Conservation (phyloP, 352 stramenopile species). For the Albugo candida region DNA sequence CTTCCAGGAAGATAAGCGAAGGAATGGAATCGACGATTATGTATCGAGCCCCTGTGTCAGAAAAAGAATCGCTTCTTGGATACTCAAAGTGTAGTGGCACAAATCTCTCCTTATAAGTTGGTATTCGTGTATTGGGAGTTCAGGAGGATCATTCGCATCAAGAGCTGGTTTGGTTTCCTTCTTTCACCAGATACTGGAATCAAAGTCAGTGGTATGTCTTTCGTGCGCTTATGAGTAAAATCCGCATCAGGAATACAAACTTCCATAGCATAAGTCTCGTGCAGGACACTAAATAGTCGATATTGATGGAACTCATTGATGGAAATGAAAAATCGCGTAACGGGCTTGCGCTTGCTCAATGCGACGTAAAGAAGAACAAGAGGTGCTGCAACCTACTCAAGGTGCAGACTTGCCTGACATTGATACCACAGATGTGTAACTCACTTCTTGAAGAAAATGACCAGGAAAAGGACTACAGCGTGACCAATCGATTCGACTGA, state of each 20-base stretch:
- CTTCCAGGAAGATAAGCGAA: too few species aligned
- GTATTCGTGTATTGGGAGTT: constrained; percentile 93
- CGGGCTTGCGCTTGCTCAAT: constrained; percentile 60
- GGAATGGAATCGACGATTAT: too few species aligned
- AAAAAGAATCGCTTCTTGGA: neutral
- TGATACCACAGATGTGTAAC: constrained; percentile 22
- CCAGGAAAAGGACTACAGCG: constrained; percentile 85
- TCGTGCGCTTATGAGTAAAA: constrained; percentile 23
- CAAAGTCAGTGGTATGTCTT: constrained; percentile 78
- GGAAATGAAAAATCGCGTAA: constrained; percentile 53
- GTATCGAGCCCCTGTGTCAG: too few species aligned
- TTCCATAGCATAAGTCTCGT: constrained; percentile 1
- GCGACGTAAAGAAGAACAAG: constrained; percentile 52
- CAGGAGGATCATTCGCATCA: constrained; percentile 87
- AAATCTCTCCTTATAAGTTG: constrained; percentile 6
- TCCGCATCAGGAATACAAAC: constrained; percentile 3
- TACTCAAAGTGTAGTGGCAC: too few species aligned
- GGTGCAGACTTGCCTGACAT: neutral
- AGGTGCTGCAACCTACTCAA: constrained; percentile 7
- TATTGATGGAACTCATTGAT: constrained; percentile 85
- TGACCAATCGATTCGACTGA: constrained; percentile 95
- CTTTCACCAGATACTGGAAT: constrained; percentile 98
- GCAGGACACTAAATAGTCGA: constrained; percentile 72
- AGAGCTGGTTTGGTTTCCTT: constrained; percentile 89
- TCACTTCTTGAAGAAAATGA: constrained; percentile 88